Evolutionary conservation across 257 asterid genomes (phyloP), one percentile per base, ranked within the genome.

Genomic region (Leonotis leonurus): DNA sequence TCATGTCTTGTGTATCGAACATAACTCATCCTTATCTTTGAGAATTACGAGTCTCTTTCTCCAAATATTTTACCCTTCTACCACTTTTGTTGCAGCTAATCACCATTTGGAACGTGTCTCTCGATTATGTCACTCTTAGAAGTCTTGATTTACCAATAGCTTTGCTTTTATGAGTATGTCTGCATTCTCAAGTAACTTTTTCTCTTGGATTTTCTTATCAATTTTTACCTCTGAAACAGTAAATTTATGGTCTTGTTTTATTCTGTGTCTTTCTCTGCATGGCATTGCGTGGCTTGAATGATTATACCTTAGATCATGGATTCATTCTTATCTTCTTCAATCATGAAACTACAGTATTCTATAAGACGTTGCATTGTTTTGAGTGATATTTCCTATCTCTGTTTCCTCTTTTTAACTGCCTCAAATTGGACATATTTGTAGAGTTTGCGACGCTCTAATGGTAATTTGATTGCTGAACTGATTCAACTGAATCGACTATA

Each of bases 221-320:
- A 32, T 40, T 14, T n/a, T 40, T 30, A 51, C 48, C 53, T 60
- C 24, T 26, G 60, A 25, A 41, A 65, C 60, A 65, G 40, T 60
- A 51, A n/a, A 40, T 43, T 32, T 32, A 12, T 66, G 56, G 69
- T 60, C 50, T 72, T 72, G 77, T 72, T 68, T 60, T 72, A 65
- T 59, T 65, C 20, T 26, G n/a, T 56, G 75, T 70, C 71, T 51
- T 50, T 25, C 13, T 52, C 44, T 27, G 8, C 46, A 41, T 27
- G 29, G 59, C 37, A 49, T 16, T 20, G 18, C 32, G 16, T 8
- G 45, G 35, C 46, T 67, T 36, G 48, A 44, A 50, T 39, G 30
- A 24, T 29, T 60, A 57, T 60, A 37, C 18, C 22, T n/a, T 9
- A 9, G 21, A 53, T 27, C 8, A 5, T 20, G 21, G 30, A 52